Conservation (phyloP, 352 stramenopile genomes). For the Phytopythium litorale region DNA sequence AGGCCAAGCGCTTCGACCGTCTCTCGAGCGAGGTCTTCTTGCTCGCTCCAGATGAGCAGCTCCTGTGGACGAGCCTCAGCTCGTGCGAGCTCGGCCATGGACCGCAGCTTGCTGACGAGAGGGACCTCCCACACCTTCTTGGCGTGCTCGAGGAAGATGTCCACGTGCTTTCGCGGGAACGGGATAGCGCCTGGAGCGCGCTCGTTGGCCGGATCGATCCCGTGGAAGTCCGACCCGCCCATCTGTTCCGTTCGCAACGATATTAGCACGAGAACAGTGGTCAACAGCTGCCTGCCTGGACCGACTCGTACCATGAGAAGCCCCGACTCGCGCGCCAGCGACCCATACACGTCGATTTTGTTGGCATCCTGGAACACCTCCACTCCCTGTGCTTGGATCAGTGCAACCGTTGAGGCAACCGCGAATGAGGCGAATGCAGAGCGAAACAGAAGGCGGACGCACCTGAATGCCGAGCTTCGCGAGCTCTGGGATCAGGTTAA, state of each 20-base stretch:
- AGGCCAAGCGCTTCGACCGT: slow-evolving; percentile 32
- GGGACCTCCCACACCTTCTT: slow-evolving; percentile 64
- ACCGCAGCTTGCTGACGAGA: slow-evolving; percentile 36
- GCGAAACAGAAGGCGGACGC: not conserved
- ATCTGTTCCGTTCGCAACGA: slow-evolving; percentile 24
- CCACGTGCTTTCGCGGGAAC: slow-evolving; percentile 63
- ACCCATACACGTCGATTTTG: slow-evolving; percentile 83
- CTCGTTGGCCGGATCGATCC: slow-evolving; percentile 69
- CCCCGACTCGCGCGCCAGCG: slow-evolving; percentile 63
- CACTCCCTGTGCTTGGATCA: slow-evolving; percentile 39
- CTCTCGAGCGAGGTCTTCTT: slow-evolving; percentile 25
- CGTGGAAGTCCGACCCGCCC: slow-evolving; percentile 83
- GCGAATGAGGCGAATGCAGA: not conserved
- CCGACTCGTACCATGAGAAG: slow-evolving; percentile 51
- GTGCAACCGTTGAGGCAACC: not conserved
- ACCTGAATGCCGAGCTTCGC: slow-evolving; percentile 76
- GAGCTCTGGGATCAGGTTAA: slow-evolving; percentile 63
- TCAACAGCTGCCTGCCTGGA: not conserved
- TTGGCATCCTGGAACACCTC: slow-evolving; percentile 79
- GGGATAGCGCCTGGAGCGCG: slow-evolving; percentile 70
- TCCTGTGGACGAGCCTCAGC: slow-evolving; percentile 13
- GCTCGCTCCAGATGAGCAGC: slow-evolving; percentile 55
- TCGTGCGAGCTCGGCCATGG: slow-evolving; percentile 22
- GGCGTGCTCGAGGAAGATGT: slow-evolving; percentile 65
- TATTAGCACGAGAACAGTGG: not conserved